Evolutionary conservation across 768 basidiomycete species (phyloP), one percentile per base, ranked within the genome.

Genomic region (Suillus subaureus): DNA sequence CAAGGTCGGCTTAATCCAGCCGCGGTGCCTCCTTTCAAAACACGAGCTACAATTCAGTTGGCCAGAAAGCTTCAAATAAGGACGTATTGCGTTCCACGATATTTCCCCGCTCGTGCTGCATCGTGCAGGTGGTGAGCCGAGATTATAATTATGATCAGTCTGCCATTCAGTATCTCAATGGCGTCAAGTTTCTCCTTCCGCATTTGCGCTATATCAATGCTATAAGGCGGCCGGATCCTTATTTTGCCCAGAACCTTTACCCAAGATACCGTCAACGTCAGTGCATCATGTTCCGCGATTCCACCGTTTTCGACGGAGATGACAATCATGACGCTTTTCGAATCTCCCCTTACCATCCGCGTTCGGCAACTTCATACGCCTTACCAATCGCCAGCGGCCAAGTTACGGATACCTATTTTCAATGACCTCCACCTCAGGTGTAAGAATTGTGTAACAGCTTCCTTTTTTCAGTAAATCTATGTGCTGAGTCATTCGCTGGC

Each of bases 301-400:
- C 23, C 26, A 28, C 58, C 58, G 58, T 60, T 26, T 28, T 42
- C 12, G 58, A 42, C 58, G 58, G 58, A 60, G 58, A 60, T 60
- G 58, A 60, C 58, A 60, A 3, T 42, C 40, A 60, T 60, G 58
- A 21, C 58, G 26, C 40, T 40, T 18, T 60, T 16, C 56, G 21
- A 9, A 18, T 58, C 26, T 58, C 57, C 56, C 23, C 37, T 54
- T 31, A 47, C 16, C 21, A 21, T 58, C 57, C 57, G 12, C 39
- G 57, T 60, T 60, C 57, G 57, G 57, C 28, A 60, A 40, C 37
- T 28, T 18, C 26, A 28, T 60, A 60, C 57, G 57, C 57, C 57
- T 60, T 60, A 60, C 39, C 26, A 40, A 42, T 40, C 16, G 57
- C 39, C 39, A 58, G 57, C 23, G 37, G 16, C 37, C 23, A 56